A percentile compares a stretch with the other conserved stretches of the same genome.
Conservation (phyloP, 2,329 filamentous ascomycete genomes). For the Scedosporium boydii region DNA sequence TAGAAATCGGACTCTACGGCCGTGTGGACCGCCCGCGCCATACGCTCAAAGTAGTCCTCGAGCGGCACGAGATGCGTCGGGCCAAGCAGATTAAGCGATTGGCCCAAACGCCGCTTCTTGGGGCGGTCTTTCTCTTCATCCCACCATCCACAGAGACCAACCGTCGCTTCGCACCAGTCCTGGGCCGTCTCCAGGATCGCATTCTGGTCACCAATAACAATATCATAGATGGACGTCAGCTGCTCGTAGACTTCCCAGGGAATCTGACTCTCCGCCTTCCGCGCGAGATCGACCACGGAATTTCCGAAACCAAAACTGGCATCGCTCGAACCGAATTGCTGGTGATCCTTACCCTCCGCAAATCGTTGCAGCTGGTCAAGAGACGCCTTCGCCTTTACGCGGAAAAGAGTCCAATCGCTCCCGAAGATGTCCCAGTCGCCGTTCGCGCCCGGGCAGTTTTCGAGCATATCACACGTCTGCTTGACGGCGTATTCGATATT, state of each 20-base stretch:
- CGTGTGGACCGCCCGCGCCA: slow-evolving; percentile 62
- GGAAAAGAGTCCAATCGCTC: slow-evolving; percentile 75
- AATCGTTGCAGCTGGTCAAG: slow-evolving; percentile 65
- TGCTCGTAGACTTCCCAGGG: slow-evolving; percentile 88
- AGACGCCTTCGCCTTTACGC: slow-evolving; percentile 61
- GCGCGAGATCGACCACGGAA: slow-evolving; percentile 53
- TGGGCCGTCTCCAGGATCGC: slow-evolving; percentile 69
- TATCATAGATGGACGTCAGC: slow-evolving; percentile 68
- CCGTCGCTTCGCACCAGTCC: slow-evolving; percentile 85
- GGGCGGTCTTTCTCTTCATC: slow-evolving; percentile 75
- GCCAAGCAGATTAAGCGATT: slow-evolving; percentile 17
- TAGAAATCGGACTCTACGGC: slow-evolving; percentile 62
- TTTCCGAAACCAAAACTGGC: slow-evolving; percentile 22
- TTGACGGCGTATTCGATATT: slow-evolving; percentile 67
- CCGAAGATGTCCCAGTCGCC: slow-evolving; percentile 77
- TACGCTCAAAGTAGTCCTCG: slow-evolving; percentile 65
- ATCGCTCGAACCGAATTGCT: slow-evolving; percentile 19
- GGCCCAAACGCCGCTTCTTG: slow-evolving; percentile 23
- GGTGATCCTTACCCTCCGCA: slow-evolving; percentile 60
- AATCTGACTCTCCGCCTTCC: slow-evolving; percentile 76
- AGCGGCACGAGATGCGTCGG: slow-evolving; percentile 4
- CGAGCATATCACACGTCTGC: slow-evolving; percentile 59
- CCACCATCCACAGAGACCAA: slow-evolving; percentile 87
- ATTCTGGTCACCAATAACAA: slow-evolving; percentile 65
- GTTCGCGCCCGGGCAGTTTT: slow-evolving; percentile 59